Evolutionary conservation across 208 protist genomes (phyloP).

Genomic region (Trypanosoma platydactyli): DNA sequence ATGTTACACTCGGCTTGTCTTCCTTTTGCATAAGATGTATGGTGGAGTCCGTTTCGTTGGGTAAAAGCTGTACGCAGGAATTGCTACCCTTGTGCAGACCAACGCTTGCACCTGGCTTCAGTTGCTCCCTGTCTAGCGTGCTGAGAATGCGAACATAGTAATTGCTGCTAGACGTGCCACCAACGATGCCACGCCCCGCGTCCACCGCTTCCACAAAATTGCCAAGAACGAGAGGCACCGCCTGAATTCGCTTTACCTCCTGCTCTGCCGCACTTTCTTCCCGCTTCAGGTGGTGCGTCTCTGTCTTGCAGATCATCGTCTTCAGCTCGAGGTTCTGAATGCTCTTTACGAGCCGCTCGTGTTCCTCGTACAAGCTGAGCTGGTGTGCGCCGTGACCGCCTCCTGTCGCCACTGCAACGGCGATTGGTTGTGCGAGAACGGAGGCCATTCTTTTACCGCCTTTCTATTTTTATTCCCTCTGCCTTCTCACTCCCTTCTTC

Average conservation of each 20-base stretch:
- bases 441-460: not conserved
- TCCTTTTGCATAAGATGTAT: slow-evolving; percentile 94
- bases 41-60: slow-evolving; percentile 97
- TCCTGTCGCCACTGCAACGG: slow-evolving; percentile 16
- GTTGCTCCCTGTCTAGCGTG: slow-evolving; percentile 96
- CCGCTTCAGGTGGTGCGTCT: slow-evolving; percentile 87
- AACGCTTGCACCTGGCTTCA: slow-evolving; percentile 99
- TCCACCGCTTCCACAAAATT: slow-evolving; percentile 99
- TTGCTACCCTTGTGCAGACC: slow-evolving; percentile 99
- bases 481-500: not conserved
- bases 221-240: slow-evolving; percentile 99
- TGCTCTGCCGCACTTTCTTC: slow-evolving; percentile 90
- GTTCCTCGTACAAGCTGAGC: slow-evolving; percentile 72
- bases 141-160: slow-evolving; percentile 98
- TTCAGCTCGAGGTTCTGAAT: slow-evolving; percentile 86
- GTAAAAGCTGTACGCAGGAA: slow-evolving; percentile 98
- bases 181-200: slow-evolving; percentile 93
- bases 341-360: slow-evolving; percentile 64
- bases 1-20: slow-evolving; percentile 95
- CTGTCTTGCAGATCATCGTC: slow-evolving; percentile 88
- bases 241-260: slow-evolving; percentile 98
- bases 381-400: too few relatives aligned
- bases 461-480: not conserved
- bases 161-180: slow-evolving; percentile 95
- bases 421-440: not conserved